phyloP scores from a whole-genome alignment of 208 protist species.

The Wallacemonas sp. region DNA sequence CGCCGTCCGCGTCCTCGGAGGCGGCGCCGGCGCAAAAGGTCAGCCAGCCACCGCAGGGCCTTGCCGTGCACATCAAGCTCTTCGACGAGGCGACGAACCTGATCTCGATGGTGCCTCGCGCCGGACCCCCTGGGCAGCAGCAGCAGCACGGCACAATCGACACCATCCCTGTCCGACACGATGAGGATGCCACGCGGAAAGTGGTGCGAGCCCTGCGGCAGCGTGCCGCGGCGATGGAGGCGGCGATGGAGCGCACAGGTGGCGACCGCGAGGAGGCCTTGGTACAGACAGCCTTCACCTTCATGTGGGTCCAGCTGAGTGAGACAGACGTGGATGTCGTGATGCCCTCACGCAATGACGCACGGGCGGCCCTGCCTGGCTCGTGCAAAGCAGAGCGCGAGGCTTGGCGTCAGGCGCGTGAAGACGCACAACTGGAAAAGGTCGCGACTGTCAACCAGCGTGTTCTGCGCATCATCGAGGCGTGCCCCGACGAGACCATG shows the following conservation, averaged over 20 bases:
- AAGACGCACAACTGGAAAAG: conserved; percentile 31
- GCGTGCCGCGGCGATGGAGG: conserved; percentile 18
- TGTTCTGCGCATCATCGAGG: conserved; percentile 71
- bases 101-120: conserved; percentile 23
- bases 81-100: conserved; percentile 67
- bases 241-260: background rate
- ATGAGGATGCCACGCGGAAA: conserved; percentile 75
- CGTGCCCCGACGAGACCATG: conserved; percentile 68
- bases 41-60: too few relatives aligned
- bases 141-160: conserved; percentile 29
- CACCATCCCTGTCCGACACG: conserved; percentile 61
- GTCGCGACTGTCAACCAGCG: conserved; percentile 62
- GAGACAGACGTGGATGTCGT: conserved; percentile 55
- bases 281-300: conserved; percentile 25
- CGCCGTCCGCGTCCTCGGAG: background rate
- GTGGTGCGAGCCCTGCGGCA: conserved; percentile 55
- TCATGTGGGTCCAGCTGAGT: conserved; percentile 74
- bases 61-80: conserved; percentile 38
- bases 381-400: conserved; percentile 5
- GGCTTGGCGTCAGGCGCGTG: conserved; percentile 13
- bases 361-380: background rate
- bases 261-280: background rate
- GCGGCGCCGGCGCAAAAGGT: too few relatives aligned
- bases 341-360: conserved; percentile 9
- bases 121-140: conserved; percentile 9